Conservation (phyloP, 208 protist species). For the Trypanosoma rangeli region DNA sequence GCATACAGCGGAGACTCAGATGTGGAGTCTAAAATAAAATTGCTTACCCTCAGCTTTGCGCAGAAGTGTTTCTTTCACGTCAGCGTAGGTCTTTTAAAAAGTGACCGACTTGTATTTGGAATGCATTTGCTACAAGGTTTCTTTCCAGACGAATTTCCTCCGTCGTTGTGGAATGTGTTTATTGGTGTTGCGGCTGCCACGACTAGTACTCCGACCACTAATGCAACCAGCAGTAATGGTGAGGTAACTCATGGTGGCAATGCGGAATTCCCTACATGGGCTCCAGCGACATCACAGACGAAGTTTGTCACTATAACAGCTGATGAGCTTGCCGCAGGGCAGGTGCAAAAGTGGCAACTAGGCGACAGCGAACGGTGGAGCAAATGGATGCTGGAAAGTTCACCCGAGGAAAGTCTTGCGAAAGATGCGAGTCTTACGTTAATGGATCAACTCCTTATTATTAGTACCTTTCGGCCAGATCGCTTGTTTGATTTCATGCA, state of each 20-base stretch:
- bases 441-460: slow-evolving; percentile 94
- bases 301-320: slow-evolving; percentile 60
- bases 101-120: slow-evolving; percentile 93
- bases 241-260: slow-evolving; percentile 32
- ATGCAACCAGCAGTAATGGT: slow-evolving; percentile 29
- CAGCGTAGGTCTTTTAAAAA: slow-evolving; percentile 81
- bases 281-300: slow-evolving; percentile 46
- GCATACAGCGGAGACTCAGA: slow-evolving; percentile 43
- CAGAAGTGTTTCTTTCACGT: slow-evolving; percentile 74
- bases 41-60: slow-evolving; percentile 56
- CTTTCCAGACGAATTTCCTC: slow-evolving; percentile 72
- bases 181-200: slow-evolving; percentile 48
- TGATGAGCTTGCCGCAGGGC: slow-evolving; percentile 26
- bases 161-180: slow-evolving; percentile 86
- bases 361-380: slow-evolving; percentile 62
- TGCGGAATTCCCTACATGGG: slow-evolving; percentile 54
- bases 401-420: slow-evolving; percentile 69
- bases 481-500: slow-evolving; percentile 87
- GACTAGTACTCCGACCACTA: slow-evolving; percentile 2
- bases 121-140: slow-evolving; percentile 93
- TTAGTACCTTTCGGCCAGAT: slow-evolving; percentile 96
- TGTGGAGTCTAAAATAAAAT: slow-evolving; percentile 51
- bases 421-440: slow-evolving; percentile 40
- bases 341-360: slow-evolving; percentile 65
- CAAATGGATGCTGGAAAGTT: slow-evolving; percentile 58